phyloP scores from a whole-genome alignment of 305 asterid genomes.

The Fraxinus albicans region DNA sequence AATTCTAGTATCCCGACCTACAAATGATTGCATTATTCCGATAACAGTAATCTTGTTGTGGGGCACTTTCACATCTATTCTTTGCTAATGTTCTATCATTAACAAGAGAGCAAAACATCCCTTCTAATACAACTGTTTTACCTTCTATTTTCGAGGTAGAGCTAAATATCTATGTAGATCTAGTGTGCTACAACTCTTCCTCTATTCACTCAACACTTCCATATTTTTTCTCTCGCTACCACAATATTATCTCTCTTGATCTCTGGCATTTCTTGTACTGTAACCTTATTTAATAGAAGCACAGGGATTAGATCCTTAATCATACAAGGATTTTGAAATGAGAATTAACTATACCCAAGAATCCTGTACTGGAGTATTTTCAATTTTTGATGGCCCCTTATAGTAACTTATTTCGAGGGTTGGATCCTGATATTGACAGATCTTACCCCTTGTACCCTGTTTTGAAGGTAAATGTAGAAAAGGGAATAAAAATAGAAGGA shows the following conservation, averaged over 20 bases:
- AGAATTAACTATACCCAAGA: background rate
- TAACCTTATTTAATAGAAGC: slow-evolving; percentile 6
- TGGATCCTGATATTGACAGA: background rate
- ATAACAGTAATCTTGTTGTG: background rate
- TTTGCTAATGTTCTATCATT: background rate
- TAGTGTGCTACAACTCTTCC: background rate
- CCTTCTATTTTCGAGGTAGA: background rate
- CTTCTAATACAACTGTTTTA: slow-evolving; percentile 11
- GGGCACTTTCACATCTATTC: slow-evolving; percentile 1
- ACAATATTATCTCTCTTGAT: background rate
- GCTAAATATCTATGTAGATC: background rate
- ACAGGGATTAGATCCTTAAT: background rate
- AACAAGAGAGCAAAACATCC: background rate
- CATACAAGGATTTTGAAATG: background rate
- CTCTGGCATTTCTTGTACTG: background rate
- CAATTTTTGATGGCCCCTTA: background rate
- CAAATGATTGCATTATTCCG: background rate
- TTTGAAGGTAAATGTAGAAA: background rate
- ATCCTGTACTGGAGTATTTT: background rate
- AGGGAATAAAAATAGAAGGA: slow-evolving; percentile 2
- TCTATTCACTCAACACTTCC: background rate
- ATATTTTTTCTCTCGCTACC: background rate
- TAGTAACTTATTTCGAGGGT: background rate
- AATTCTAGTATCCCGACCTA: background rate
- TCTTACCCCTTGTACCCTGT: background rate